Base-by-base conservation (phyloP, 306 rosid genomes). In the Cyamopsis tetragonoloba region DNA sequence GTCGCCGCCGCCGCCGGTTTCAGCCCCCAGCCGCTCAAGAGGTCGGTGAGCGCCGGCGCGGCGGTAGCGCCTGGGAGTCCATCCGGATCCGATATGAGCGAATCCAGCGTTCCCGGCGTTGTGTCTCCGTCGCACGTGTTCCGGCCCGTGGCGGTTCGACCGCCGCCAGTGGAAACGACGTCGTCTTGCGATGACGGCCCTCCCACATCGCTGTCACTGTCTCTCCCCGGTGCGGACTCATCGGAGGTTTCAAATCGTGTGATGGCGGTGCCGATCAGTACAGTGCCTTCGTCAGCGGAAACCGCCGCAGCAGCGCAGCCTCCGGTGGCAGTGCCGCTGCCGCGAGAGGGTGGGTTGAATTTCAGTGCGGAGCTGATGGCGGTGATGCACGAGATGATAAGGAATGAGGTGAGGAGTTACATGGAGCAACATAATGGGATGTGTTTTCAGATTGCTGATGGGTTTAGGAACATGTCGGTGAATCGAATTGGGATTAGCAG, bases 331-430 rank as follows among this genome's bases (percentile, higher is more conserved):
- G 71, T 37, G 4, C 11, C 17, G 4, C 63, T 59, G 60, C 14
- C 6, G 18, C 80, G 73, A 6, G 37, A 68, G 0, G 91, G 77
- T 43, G 72, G 86, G 3, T 71, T 78, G 43, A 85, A 80, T 31
- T 71, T 87, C 42, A 83, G 77, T 19, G 62, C 72, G 10, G 96
- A 90, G 77, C 66, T 93, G 31, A 54, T 90, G 84, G 85, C 67
- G 75, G 90, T 86, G 83, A 88, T 93, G 95, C 97, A 93, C 43
- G 97, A 87, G 51, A 93, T 93, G 99, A 85, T 93, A 72, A 85
- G 65, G 75, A 79, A 73, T 27, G 97, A 93, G 72, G 99, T 93
- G 84, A 82, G 88, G 83, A 90, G 77, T 72, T 93, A 93, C 56
- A 88, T 93, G 74, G 89, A 78, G 17, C 56, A 62, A 70, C 75